Percentiles rank a stretch among this genome's conserved stretches.
These are phyloP conservation scores for Chimonanthus salicifolius DNA, from an alignment of 164 flowering plant species.

Conservation along the genomic window DNA sequence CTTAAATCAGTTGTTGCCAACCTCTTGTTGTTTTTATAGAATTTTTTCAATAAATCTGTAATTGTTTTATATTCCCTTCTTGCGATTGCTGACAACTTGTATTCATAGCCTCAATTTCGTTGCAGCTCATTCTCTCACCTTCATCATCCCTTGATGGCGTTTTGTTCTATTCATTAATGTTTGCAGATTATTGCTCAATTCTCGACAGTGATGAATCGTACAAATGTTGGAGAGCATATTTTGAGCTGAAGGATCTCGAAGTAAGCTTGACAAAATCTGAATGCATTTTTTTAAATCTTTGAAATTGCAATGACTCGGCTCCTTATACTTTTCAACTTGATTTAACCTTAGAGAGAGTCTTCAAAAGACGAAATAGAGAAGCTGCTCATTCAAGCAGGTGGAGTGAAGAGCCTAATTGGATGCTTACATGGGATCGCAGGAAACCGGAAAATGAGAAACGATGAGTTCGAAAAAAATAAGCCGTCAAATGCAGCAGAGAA, in stretches of 20 bases:
- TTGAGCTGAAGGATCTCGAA: slow-evolving; percentile 80
- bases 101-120: no score
- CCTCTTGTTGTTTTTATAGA: not conserved
- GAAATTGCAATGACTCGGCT: not conserved
- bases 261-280: slow-evolving; percentile 28
- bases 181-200: slow-evolving; percentile 75
- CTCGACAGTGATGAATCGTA: slow-evolving; percentile 78
- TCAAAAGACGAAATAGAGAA: slow-evolving; percentile 65
- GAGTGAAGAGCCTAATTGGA: slow-evolving; percentile 55
- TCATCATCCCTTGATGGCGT: no score
- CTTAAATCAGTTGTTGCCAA: not conserved
- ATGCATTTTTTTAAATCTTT: not conserved
- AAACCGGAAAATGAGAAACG: slow-evolving; percentile 25
- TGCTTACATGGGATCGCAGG: slow-evolving; percentile 51
- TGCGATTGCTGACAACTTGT: not conserved
- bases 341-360: slow-evolving; percentile 35
- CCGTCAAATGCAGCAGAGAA: slow-evolving; percentile 10
- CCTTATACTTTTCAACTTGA: not conserved
- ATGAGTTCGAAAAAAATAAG: slow-evolving; percentile 1
- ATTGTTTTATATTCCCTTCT: not conserved
- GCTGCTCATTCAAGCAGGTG: slow-evolving; percentile 50
- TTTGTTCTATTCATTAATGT: not conserved
- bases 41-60: not conserved
- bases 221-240: slow-evolving; percentile 83
- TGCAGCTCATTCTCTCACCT: no score